A percentile compares a stretch with the other conserved stretches of the same genome.
These are phyloP conservation scores for Podila epicladia DNA, from an alignment of 192 early-diverging fungal genomes.

Conservation along the genomic window DNA sequence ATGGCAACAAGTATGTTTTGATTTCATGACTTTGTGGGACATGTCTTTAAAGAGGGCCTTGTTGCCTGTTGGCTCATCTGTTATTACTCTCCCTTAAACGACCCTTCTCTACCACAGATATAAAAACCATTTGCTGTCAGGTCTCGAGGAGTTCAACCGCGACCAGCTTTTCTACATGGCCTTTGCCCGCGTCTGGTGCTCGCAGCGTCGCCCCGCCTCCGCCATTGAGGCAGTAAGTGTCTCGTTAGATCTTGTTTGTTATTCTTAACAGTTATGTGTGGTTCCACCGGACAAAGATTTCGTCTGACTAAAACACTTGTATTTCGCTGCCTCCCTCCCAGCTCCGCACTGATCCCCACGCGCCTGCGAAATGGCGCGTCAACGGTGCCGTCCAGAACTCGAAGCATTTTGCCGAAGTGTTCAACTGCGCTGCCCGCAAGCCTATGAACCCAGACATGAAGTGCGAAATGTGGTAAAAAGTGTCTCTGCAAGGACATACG, in stretches of 20 bases:
- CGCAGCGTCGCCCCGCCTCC: constrained; percentile 46
- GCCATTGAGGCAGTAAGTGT: constrained; percentile 57
- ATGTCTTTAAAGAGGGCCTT: not conserved
- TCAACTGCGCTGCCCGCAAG: constrained; percentile 65
- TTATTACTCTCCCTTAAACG: not conserved
- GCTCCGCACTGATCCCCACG: constrained; percentile 73
- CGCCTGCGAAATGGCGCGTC: constrained; percentile 72
- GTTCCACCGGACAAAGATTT: not conserved
- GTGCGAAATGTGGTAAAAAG: constrained; percentile 60
- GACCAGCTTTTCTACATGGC: constrained; percentile 76
- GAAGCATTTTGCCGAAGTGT: constrained; percentile 75
- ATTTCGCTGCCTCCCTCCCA: not conserved
- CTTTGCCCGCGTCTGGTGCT: constrained; percentile 79
- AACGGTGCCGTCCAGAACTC: constrained; percentile 79
- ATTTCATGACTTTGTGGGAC: not conserved
- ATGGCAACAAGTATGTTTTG: constrained; percentile 20
- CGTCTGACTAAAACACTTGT: not conserved
- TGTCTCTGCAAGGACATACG: not conserved
- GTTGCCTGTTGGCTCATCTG: not conserved
- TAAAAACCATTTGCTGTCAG: constrained; percentile 55
- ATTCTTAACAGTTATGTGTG: not conserved
- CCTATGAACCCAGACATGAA: constrained; percentile 76
- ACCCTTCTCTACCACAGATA: not conserved
- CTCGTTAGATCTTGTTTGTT: not conserved
- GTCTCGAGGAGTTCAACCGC: constrained; percentile 60